Percentiles rank a stretch among this genome's conserved stretches.
Conservation (phyloP, 2,329 filamentous ascomycete species). For the Thermoascus crustaceus region DNA sequence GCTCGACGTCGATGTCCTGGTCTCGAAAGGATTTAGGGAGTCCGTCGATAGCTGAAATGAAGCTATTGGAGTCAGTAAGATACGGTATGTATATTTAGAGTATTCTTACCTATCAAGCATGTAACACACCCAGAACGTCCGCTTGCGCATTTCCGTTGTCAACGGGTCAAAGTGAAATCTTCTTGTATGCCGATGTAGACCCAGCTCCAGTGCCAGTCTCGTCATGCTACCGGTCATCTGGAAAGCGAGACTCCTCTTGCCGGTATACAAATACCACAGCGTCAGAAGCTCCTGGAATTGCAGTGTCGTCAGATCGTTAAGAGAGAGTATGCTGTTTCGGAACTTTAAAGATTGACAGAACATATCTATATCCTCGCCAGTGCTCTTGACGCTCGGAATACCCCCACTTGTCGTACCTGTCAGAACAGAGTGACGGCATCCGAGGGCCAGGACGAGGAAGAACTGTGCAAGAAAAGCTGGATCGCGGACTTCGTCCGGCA, state of each 20-base stretch:
- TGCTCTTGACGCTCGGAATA: constrained; percentile 6
- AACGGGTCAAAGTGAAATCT: constrained; percentile 9
- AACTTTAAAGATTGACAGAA: constrained; percentile 9
- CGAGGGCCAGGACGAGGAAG: constrained; percentile 9
- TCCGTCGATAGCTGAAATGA: constrained; percentile 8
- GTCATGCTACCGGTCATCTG: constrained; percentile 9
- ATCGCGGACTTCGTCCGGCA: constrained; percentile 1
- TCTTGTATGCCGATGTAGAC: constrained; percentile 9
- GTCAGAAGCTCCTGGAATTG: constrained; percentile 9
- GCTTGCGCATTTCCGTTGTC: constrained; percentile 8
- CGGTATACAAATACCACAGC: constrained; percentile 10
- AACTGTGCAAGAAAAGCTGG: constrained; percentile 7
- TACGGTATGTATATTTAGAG: not conserved
- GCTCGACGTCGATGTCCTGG: constrained; percentile 6
- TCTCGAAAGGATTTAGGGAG: constrained; percentile 10
- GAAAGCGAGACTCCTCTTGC: constrained; percentile 9
- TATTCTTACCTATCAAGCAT: constrained; percentile 6
- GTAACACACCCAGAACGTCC: constrained; percentile 11
- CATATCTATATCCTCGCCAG: constrained; percentile 8
- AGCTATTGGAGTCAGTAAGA: constrained; percentile 2
- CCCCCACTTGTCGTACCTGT: constrained; percentile 5
- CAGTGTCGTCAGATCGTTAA: constrained; percentile 7
- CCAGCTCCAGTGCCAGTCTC: constrained; percentile 9
- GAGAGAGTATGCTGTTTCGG: constrained; percentile 5
- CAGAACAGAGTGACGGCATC: constrained; percentile 8